Percentiles rank a stretch among this genome's conserved stretches.
Evolutionary conservation across 2,329 filamentous ascomycete species (phyloP).

Genomic region (Xylaria digitata): DNA sequence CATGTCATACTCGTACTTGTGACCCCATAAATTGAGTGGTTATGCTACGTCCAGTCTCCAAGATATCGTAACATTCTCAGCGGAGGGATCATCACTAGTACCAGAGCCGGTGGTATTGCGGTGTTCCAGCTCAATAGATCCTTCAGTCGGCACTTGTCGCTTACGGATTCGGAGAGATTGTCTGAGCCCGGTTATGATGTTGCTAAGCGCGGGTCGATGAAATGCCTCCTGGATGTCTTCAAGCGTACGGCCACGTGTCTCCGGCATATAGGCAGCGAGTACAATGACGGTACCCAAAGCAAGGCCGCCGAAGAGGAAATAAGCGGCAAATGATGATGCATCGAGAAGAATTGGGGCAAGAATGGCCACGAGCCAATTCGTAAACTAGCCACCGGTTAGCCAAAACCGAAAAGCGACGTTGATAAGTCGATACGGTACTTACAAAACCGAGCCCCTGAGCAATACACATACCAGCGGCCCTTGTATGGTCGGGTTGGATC

Average conservation of each 20-base stretch:
- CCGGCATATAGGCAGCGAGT: conserved; percentile 59
- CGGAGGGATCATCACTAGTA: conserved; percentile 31
- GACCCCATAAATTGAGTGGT: conserved; percentile 23
- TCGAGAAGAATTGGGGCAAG: conserved; percentile 57
- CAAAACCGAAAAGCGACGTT: neutral
- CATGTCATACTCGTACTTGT: neutral
- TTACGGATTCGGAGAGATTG: conserved; percentile 19
- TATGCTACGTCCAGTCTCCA: conserved; percentile 36
- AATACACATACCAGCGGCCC: conserved; percentile 65
- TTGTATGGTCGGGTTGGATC: conserved; percentile 66
- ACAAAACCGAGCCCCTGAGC: conserved; percentile 53
- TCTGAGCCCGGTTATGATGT: conserved; percentile 5
- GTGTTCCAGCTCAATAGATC: conserved; percentile 36
- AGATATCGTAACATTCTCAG: conserved; percentile 36
- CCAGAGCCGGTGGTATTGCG: conserved; percentile 27
- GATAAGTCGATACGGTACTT: neutral
- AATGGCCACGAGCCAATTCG: conserved; percentile 56
- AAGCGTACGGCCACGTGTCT: conserved; percentile 61
- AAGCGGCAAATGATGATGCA: conserved; percentile 55
- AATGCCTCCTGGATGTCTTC: conserved; percentile 63
- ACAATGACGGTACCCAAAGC: conserved; percentile 54
- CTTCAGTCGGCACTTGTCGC: conserved; percentile 26
- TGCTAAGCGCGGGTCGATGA: conserved; percentile 42
- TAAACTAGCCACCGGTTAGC: conserved; percentile 32
- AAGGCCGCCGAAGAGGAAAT: conserved; percentile 59